Evolutionary conservation across 352 stramenopile genomes (phyloP).

Genomic region (Achlya hypogyna): DNA sequence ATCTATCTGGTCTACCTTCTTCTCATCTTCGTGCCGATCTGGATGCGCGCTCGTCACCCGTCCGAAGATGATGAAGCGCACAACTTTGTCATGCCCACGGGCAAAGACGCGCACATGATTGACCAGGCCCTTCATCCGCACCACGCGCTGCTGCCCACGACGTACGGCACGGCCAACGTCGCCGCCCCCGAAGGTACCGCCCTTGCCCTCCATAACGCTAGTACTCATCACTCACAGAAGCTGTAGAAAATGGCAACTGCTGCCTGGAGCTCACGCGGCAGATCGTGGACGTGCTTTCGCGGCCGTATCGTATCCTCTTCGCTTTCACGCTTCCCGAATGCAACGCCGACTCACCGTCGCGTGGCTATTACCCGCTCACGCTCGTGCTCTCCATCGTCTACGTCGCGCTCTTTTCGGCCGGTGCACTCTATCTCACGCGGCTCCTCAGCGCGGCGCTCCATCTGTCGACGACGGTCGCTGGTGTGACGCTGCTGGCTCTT

Average conservation of each 20-base stretch:
- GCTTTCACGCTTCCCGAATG: constrained; percentile 68
- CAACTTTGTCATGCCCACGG: constrained; percentile 6
- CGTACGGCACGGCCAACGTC: not conserved
- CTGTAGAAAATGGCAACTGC: too few species aligned
- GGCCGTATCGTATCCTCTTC: constrained; percentile 53
- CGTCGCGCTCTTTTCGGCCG: constrained; percentile 69
- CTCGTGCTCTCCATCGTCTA: constrained; percentile 62
- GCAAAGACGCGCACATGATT: constrained; percentile 20
- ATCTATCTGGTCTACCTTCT: constrained; percentile 73
- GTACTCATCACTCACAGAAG: constrained; percentile 35
- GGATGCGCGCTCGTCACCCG: constrained; percentile 35
- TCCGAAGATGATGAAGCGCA: constrained; percentile 21
- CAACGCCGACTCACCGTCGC: constrained; percentile 20
- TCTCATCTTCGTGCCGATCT: constrained; percentile 53
- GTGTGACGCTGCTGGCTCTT: constrained; percentile 68
- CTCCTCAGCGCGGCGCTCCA: constrained; percentile 27
- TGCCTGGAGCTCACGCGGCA: constrained; percentile 45
- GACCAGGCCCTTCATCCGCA: constrained; percentile 14
- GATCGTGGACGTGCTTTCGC: constrained; percentile 30
- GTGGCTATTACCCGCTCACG: constrained; percentile 33
- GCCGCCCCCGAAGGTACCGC: constrained; percentile 37
- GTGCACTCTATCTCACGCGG: constrained; percentile 54
- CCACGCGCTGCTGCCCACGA: constrained; percentile 19
- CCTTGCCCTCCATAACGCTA: not conserved
- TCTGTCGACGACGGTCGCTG: constrained; percentile 53